A percentile compares a stretch with the other conserved stretches of the same genome.
phyloP scores from a whole-genome alignment of 306 rosid species.

The Glycine tomentella region DNA sequence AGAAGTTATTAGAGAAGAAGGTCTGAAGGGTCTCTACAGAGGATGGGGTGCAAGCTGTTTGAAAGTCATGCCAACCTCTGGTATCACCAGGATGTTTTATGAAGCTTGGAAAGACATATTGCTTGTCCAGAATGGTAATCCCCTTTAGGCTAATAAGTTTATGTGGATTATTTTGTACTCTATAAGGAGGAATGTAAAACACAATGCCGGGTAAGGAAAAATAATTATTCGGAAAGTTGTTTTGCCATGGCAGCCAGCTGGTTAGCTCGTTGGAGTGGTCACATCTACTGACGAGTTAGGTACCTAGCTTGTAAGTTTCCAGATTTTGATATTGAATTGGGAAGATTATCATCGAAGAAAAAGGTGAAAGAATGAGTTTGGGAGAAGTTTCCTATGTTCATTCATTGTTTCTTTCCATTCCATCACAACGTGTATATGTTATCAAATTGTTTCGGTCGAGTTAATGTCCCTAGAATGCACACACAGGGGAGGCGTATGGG shows the following conservation, averaged over 20 bases:
- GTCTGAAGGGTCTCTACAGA: conserved; percentile 84
- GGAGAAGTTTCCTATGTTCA: conserved; percentile 20
- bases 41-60: conserved; percentile 99
- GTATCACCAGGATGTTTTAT: conserved; percentile 98
- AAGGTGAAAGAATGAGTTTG: conserved; percentile 24
- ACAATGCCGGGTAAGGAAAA: not conserved
- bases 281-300: too few relatives aligned
- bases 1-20: conserved; percentile 76
- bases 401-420: not conserved
- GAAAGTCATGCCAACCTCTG: conserved; percentile 98
- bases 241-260: conserved; percentile 7
- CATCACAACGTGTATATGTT: not conserved
- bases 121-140: conserved; percentile 58
- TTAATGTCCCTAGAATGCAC: too few relatives aligned
- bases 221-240: not conserved
- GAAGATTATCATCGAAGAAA: conserved; percentile 10
- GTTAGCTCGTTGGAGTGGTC: too few relatives aligned
- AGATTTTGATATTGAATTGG: conserved; percentile 35
- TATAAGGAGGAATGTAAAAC: conserved; percentile 29
- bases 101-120: conserved; percentile 97
- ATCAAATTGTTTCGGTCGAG: not conserved
- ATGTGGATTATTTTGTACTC: conserved; percentile 23
- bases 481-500: too few relatives aligned
- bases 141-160: conserved; percentile 29
- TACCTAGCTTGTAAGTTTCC: conserved; percentile 26